phyloP scores from a whole-genome alignment of 495 filamentous ascomycete genomes.

The Hypoxylon crocopeplum region DNA sequence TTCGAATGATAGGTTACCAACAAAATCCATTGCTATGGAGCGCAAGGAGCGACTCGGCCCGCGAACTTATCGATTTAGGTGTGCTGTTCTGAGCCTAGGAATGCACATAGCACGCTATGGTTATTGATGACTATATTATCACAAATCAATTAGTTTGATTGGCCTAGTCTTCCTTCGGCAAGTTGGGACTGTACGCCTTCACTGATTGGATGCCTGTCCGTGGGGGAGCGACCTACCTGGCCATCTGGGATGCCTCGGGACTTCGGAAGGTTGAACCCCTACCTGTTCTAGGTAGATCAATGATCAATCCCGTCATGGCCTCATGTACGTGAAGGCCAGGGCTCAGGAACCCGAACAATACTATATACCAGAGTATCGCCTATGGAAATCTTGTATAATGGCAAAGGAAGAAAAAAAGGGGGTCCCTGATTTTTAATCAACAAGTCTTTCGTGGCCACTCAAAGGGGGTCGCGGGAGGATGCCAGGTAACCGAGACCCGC shows the following conservation, averaged over 20 bases:
- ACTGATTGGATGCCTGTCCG: constrained; percentile 19
- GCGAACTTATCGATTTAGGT: background rate
- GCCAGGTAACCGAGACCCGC: constrained; percentile 16
- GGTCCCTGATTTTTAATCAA: constrained; percentile 3
- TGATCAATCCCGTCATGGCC: constrained; percentile 18
- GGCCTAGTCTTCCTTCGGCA: constrained; percentile 27
- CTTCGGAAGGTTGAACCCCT: constrained; percentile 31
- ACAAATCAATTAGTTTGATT: constrained; percentile 29
- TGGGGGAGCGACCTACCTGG: constrained; percentile 26
- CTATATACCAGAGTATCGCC: background rate
- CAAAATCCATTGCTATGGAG: background rate
- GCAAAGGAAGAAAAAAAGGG: constrained; percentile 16
- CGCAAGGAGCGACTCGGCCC: background rate
- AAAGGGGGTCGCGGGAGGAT: constrained; percentile 13
- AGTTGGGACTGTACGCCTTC: constrained; percentile 9
- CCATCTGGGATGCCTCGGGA: constrained; percentile 24
- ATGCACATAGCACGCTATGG: background rate
- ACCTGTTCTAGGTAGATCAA: constrained; percentile 23
- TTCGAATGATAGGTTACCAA: background rate
- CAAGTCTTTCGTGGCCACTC: constrained; percentile 17
- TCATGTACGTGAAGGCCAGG: constrained; percentile 6
- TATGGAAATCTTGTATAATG: background rate
- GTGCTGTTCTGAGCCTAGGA: background rate
- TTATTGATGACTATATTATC: constrained; percentile 36
- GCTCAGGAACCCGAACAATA: constrained; percentile 7